A percentile compares a stretch with the other conserved stretches of the same genome.
Conservation (phyloP, 1,139 yeast genomes). For the Arxiozyma telluris region DNA sequence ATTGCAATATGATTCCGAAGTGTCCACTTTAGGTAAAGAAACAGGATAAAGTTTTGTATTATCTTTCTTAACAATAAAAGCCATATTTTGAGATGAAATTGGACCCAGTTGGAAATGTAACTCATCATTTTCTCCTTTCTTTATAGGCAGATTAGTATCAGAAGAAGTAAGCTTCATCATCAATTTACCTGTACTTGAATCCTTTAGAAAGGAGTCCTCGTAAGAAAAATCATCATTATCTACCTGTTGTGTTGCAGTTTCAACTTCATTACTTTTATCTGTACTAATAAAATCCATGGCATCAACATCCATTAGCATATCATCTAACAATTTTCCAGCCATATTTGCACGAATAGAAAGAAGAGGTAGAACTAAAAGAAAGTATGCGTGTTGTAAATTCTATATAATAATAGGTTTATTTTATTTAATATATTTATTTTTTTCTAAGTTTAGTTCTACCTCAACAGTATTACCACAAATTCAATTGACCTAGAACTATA, state of each 20-base stretch:
- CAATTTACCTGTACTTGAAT: conserved; percentile 34
- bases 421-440: neutral
- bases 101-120: conserved; percentile 38
- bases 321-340: conserved; percentile 3
- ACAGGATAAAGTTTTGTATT: conserved; percentile 34
- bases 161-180: conserved; percentile 29
- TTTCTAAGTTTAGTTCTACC: neutral
- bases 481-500: neutral
- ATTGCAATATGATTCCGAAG: conserved; percentile 31
- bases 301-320: conserved; percentile 26
- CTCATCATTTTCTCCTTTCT: conserved; percentile 25
- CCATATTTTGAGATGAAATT: conserved; percentile 34
- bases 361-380: no score
- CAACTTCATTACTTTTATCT: conserved; percentile 8
- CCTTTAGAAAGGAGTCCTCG: conserved; percentile 14
- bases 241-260: conserved; percentile 1
- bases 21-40: conserved; percentile 32
- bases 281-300: conserved; percentile 24
- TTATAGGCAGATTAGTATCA: conserved; percentile 17
- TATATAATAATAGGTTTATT: neutral
- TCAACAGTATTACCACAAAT: no score
- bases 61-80: conserved; percentile 34
- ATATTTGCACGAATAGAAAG: neutral
- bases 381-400: no score
- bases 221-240: neutral